phyloP scores from a whole-genome alignment of 2,329 filamentous ascomycete species.

The Exophiala spinifera region DNA sequence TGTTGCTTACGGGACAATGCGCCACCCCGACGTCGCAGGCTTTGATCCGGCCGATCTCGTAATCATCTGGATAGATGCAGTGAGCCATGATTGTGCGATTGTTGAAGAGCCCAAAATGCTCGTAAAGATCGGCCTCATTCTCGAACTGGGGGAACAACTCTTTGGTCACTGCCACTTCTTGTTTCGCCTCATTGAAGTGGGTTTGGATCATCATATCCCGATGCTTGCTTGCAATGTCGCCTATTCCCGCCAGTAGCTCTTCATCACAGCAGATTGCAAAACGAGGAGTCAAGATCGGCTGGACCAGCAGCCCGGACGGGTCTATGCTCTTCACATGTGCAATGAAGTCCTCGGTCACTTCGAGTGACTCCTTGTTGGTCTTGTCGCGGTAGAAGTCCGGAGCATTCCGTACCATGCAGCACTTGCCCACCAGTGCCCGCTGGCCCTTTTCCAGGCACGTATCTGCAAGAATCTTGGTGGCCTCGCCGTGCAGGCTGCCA shows the following conservation, averaged over 20 bases:
- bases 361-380: slow-evolving; percentile 21
- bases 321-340: slow-evolving; percentile 45
- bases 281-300: slow-evolving; percentile 52
- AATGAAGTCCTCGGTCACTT: slow-evolving; percentile 32
- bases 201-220: slow-evolving; percentile 55
- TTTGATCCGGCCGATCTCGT: slow-evolving; percentile 49
- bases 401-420: slow-evolving; percentile 58
- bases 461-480: slow-evolving; percentile 57
- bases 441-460: slow-evolving; percentile 54
- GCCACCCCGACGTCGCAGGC: slow-evolving; percentile 53
- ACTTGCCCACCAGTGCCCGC: slow-evolving; percentile 60
- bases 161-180: slow-evolving; percentile 54
- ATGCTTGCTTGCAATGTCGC: slow-evolving; percentile 48
- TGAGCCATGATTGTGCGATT: slow-evolving; percentile 58
- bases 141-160: slow-evolving; percentile 52
- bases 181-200: slow-evolving; percentile 61
- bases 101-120: slow-evolving; percentile 52
- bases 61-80: slow-evolving; percentile 55
- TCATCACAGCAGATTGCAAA: slow-evolving; percentile 58
- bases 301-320: slow-evolving; percentile 42
- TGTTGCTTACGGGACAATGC: slow-evolving; percentile 60
- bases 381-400: slow-evolving; percentile 34
- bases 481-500: slow-evolving; percentile 54
- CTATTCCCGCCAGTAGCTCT: slow-evolving; percentile 53
- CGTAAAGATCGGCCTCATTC: slow-evolving; percentile 59